Conservation (phyloP, 1,284 basidiomycete genomes). For the Pholiota adiposa region DNA sequence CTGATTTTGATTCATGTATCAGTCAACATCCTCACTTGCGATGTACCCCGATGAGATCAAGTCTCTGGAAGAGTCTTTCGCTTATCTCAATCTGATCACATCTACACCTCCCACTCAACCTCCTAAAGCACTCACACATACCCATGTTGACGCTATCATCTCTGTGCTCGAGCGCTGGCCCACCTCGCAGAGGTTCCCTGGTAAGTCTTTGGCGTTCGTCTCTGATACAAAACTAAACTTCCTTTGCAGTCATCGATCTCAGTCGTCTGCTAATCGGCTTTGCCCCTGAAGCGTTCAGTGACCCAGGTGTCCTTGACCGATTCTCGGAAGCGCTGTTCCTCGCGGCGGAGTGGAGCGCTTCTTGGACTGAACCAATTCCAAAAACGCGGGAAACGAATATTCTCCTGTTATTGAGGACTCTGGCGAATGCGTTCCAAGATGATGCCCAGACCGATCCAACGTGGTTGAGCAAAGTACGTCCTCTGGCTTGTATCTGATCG, state of each 20-base stretch:
- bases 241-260: constrained; percentile 80
- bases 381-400: constrained; percentile 87
- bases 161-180: constrained; percentile 84
- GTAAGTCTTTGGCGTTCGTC: constrained; percentile 43
- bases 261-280: constrained; percentile 78
- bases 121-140: constrained; percentile 39
- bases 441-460: constrained; percentile 42
- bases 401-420: constrained; percentile 79
- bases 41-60: constrained; percentile 72
- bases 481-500: neutral
- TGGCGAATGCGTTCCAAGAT: constrained; percentile 83
- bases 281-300: constrained; percentile 55
- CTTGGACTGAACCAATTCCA: constrained; percentile 54
- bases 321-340: constrained; percentile 69
- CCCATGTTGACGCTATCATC: constrained; percentile 68
- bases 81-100: constrained; percentile 60
- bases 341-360: constrained; percentile 70
- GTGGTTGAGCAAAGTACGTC: constrained; percentile 57
- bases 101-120: constrained; percentile 42
- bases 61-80: constrained; percentile 68
- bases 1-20: constrained; percentile 3
- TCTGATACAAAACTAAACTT: constrained; percentile 6
- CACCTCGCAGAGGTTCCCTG: constrained; percentile 78
- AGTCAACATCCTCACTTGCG: constrained; percentile 72
- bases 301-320: constrained; percentile 48